Conservation (phyloP, 2,329 filamentous ascomycete species). For the Fusarium sterilihyphosum region DNA sequence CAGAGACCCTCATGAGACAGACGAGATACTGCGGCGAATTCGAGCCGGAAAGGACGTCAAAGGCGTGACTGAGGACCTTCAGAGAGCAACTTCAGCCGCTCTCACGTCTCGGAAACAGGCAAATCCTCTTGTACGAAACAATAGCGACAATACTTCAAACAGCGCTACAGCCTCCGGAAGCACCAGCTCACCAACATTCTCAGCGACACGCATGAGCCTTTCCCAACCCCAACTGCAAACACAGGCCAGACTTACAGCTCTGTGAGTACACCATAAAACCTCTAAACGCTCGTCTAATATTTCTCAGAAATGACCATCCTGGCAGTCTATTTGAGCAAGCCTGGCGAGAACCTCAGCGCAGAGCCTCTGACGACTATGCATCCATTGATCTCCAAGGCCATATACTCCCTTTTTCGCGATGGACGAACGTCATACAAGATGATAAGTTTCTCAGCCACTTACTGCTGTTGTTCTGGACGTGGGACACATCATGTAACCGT, state of each 20-base stretch:
- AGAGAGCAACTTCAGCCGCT: neutral
- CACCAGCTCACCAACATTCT: neutral
- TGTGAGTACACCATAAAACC: neutral
- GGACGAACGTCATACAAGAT: conserved; percentile 16
- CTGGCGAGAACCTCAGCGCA: neutral
- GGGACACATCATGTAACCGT: conserved; percentile 22
- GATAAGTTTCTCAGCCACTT: conserved; percentile 22
- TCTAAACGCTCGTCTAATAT: neutral
- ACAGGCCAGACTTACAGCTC: conserved; percentile 3
- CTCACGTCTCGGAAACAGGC: neutral
- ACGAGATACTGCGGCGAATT: conserved; percentile 25
- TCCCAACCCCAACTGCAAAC: neutral
- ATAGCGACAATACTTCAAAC: neutral
- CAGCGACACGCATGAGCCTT: neutral
- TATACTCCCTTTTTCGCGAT: conserved; percentile 21
- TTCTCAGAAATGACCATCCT: neutral
- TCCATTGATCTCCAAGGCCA: conserved; percentile 5
- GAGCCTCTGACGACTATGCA: neutral
- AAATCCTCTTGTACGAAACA: neutral
- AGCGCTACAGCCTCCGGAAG: conserved; percentile 4
- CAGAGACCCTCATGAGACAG: conserved; percentile 8
- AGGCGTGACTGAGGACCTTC: conserved; percentile 3
- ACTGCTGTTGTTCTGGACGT: conserved; percentile 21
- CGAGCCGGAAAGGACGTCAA: conserved; percentile 18
- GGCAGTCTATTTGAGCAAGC: conserved; percentile 3